These are phyloP conservation scores for Chaetomium sp. DNA, from an alignment of 2,329 filamentous ascomycete species.

Conservation along the genomic window DNA sequence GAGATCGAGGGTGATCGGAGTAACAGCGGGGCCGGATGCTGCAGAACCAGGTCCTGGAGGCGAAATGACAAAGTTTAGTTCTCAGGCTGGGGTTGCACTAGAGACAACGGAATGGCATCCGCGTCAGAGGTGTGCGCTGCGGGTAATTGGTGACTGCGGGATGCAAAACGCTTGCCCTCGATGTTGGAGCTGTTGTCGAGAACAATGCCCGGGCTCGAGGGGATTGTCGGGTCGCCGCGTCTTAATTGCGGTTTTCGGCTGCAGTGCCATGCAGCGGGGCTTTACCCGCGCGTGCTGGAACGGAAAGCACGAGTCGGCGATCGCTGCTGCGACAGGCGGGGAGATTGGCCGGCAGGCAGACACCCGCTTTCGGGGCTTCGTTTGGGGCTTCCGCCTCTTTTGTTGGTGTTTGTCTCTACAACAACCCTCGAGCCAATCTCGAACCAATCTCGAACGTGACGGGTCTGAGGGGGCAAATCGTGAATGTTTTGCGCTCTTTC, in stretches of 20 bases:
- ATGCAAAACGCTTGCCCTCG: not conserved
- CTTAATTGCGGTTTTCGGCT: not conserved
- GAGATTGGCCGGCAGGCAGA: not conserved
- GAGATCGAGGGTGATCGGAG: constrained; percentile 1
- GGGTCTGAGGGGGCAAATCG: not conserved
- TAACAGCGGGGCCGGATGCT: constrained; percentile 18
- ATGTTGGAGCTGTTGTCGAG: not conserved
- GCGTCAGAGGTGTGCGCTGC: not conserved
- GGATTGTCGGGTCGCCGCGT: not conserved
- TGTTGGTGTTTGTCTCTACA: not conserved
- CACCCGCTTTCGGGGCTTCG: not conserved
- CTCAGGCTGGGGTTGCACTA: constrained; percentile 8
- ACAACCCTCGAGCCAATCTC: not conserved
- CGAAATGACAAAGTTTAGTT: constrained; percentile 21
- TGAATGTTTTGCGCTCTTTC: not conserved
- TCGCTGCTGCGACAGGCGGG: not conserved
- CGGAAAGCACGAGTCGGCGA: not conserved
- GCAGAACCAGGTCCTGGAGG: constrained; percentile 16
- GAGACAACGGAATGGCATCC: not conserved
- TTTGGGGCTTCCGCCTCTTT: not conserved
- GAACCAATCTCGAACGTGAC: not conserved
- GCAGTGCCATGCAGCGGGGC: not conserved
- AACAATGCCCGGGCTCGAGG: not conserved
- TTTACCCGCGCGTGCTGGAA: constrained; percentile 1
- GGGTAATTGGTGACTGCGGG: not conserved